These are phyloP conservation scores for Citrus australasica DNA, from an alignment of 345 rosid species.

Conservation along the genomic window DNA sequence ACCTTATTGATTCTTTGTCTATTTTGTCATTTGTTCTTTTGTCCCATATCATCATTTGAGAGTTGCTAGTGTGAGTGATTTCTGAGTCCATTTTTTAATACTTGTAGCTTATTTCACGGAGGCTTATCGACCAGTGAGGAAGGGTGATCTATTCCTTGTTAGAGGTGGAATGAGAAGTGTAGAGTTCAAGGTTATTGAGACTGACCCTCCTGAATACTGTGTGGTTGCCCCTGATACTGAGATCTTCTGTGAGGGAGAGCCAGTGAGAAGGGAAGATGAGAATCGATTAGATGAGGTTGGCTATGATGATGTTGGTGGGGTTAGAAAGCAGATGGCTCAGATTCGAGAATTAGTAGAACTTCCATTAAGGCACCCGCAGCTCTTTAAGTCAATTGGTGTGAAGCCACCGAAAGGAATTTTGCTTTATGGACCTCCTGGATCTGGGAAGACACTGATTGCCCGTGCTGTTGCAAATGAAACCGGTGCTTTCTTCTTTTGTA, in stretches of 20 bases:
- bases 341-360: constrained; percentile 93
- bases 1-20: neutral
- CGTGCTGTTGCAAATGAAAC: constrained; percentile 98
- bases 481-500: constrained; percentile 95
- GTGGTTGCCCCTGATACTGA: constrained; percentile 97
- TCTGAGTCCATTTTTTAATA: constrained; percentile 16
- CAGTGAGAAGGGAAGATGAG: constrained; percentile 90
- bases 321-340: constrained; percentile 98
- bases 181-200: constrained; percentile 84
- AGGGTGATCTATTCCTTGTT: constrained; percentile 91
- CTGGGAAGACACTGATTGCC: constrained; percentile 90
- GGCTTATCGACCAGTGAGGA: constrained; percentile 96
- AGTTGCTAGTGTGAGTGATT: neutral
- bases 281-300: constrained; percentile 91
- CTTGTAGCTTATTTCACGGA: constrained; percentile 85
- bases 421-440: constrained; percentile 85
- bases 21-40: neutral
- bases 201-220: constrained; percentile 87
- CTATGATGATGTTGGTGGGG: constrained; percentile 98
- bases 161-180: constrained; percentile 99
- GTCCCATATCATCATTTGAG: neutral
- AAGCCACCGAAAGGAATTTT: constrained; percentile 96
- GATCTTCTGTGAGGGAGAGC: constrained; percentile 97
- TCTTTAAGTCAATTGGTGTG: constrained; percentile 96
- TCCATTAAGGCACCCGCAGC: constrained; percentile 91